Base-by-base conservation (phyloP, 2,329 filamentous ascomycete species). In the Cordyceps sp. region DNA sequence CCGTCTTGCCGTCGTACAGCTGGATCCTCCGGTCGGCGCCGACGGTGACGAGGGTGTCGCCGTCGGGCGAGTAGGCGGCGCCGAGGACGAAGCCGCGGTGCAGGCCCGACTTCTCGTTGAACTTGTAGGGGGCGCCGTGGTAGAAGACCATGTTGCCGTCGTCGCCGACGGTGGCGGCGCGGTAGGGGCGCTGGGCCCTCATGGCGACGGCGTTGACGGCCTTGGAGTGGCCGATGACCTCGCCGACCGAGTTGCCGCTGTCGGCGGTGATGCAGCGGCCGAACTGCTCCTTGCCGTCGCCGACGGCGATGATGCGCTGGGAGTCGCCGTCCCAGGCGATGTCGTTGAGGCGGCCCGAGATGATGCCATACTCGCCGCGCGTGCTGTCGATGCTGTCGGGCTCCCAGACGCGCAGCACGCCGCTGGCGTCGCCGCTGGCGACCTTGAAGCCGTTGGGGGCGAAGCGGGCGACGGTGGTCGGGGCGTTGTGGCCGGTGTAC, bases 311-410 rank as follows among this genome's bases (percentile, higher is more conserved):
- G 49, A 98, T 78, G 31, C 90, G 78, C 61, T 94, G 86, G 38
- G 82, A 93, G 57, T 98, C 90, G 35, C 86, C 88, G 48, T 96
- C 90, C 86, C 90, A 98, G 2, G 85, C 88, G 42, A 98, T 73
- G 53, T 98, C 90, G 52, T 93, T 93, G 58, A 98, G 88, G 33
- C 83, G 78, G 10, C 90, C 90, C 22, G 82, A 85, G 47, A 96
- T 86, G 57, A 96, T 94, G 49, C 75, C 70, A 57, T 93, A 96
- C 56, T 96, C 88, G 42, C 86, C 83, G 56, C 92, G 93, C 29
- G 84, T 93, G 47, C 78, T 82, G 33, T 67, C 65, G 29, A 85
- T 85, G 43, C 84, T 82, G 34, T 88, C 78, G 10, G 81, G 75
- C 53, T 96, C 88, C 90, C 90, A 98, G 5, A 98, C 81, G 40